Evolutionary conservation across 2,329 filamentous ascomycete genomes (phyloP), one percentile per base, ranked within the genome.

Genomic region (Fusarium temperatum): DNA sequence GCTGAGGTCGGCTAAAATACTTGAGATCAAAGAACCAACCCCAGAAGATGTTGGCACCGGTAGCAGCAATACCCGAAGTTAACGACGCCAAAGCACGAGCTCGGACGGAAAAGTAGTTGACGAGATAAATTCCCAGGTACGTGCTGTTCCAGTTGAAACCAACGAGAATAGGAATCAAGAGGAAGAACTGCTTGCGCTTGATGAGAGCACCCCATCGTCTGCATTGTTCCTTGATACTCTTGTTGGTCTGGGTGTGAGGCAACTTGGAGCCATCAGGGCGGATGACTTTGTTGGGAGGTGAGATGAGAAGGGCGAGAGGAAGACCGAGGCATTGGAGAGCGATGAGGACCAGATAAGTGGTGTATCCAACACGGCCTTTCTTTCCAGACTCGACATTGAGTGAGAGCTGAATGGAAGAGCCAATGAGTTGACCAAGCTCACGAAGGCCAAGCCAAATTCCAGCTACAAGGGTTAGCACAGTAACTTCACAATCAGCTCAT

Each of bases 401-500:
- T 0, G 83, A 86, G 1, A 88, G 82, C 32, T 87, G 85, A 36
- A 88, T 87, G 0, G 86, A 84, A 6, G 85, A 83, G 5, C 87
- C 87, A 61, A 89, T 85, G 28, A 89, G 82, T 63, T 87, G 87
- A 2, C 87, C 87, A 13, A 88, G 82, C 65, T 88, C 86, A 12
- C 86, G 84, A 13, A 88, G 83, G 12, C 86, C 85, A 9, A 89
- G 84, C 87, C 87, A 89, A 41, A 88, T 88, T 5, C 85, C 86
- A 47, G 85, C 82, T 81, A 32, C 41, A 18, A 35, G 15, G n/a
- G 56, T 75, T 41, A 78, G 66, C 13, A 36, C 8, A 9, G 20
- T 15, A 9, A 30, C 20, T n/a, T 18, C 1, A 3, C 1, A 1
- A 17, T 0, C 3, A 8, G 13, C 8, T 3, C 4, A 7, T 9